A percentile compares a stretch with the other conserved stretches of the same genome.
Evolutionary conservation across 306 rosid species (phyloP).

Genomic region (Pyrus pyrifolia): DNA sequence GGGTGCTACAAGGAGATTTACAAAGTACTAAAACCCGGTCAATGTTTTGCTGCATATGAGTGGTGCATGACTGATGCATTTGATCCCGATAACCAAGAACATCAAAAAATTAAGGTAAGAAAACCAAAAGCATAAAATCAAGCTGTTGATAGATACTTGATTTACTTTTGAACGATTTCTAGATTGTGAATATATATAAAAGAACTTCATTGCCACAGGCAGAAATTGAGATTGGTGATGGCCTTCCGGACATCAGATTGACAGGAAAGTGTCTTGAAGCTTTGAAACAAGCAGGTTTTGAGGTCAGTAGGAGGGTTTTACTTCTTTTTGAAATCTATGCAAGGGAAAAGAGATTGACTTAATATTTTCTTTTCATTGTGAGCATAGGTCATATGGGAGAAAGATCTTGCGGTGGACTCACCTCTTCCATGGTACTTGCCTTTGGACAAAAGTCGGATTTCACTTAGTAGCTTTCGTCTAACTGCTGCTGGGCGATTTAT

Average conservation of each 20-base stretch:
- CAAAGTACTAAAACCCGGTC: constrained; percentile 92
- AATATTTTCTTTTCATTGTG: background rate
- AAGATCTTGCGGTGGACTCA: constrained; percentile 66
- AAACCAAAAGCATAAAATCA: background rate
- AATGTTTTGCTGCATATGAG: constrained; percentile 87
- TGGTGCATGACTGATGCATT: constrained; percentile 95
- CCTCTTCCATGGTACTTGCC: constrained; percentile 91
- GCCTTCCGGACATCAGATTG: constrained; percentile 90
- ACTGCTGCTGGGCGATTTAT: constrained; percentile 72
- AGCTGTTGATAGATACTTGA: background rate
- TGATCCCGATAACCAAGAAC: constrained; percentile 67
- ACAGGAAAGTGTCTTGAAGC: constrained; percentile 84
- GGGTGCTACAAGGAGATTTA: constrained; percentile 93
- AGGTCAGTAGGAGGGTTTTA: constrained; percentile 46
- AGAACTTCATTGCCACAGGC: constrained; percentile 40
- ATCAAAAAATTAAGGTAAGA: constrained; percentile 76
- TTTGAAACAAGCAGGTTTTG: constrained; percentile 88
- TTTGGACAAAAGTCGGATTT: constrained; percentile 77
- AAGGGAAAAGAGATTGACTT: background rate
- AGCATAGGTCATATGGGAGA: constrained; percentile 75
- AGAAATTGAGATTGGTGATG: constrained; percentile 90
- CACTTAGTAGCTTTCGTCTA: constrained; percentile 85
- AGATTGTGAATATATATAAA: background rate
- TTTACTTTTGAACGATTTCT: background rate
- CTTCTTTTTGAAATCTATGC: background rate